phyloP scores from a whole-genome alignment of 1,284 basidiomycete genomes.

The Ganoderma lucidum region DNA sequence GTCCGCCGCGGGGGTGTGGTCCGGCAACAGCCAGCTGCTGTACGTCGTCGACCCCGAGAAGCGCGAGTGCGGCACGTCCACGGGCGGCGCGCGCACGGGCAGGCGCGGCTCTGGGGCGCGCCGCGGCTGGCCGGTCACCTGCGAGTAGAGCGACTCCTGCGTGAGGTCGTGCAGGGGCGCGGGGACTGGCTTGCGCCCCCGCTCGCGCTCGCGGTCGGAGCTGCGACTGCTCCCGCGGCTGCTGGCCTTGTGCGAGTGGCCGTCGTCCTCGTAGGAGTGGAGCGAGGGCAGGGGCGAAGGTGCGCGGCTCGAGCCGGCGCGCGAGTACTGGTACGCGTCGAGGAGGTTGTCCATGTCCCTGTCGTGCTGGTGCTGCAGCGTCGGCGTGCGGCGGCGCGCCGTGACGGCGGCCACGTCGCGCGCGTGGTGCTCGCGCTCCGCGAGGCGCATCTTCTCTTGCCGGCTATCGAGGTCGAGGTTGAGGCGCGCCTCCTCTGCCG shows the following conservation, averaged over 20 bases:
- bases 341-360: conserved; percentile 59
- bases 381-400: conserved; percentile 46
- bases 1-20: conserved; percentile 27
- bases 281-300: conserved; percentile 47
- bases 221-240: conserved; percentile 26
- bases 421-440: conserved; percentile 60
- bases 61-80: conserved; percentile 50
- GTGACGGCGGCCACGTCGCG: conserved; percentile 50
- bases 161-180: conserved; percentile 42
- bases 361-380: conserved; percentile 52
- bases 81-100: conserved; percentile 54
- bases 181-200: background rate
- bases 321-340: conserved; percentile 58
- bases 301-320: conserved; percentile 43
- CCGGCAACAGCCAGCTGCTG: conserved; percentile 36
- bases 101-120: conserved; percentile 70
- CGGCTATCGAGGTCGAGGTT: conserved; percentile 31
- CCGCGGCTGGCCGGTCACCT: conserved; percentile 68
- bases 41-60: conserved; percentile 54
- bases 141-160: conserved; percentile 69
- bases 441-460: conserved; percentile 56
- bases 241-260: conserved; percentile 27
- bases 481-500: conserved; percentile 47
- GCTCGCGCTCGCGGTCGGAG: conserved; percentile 11
- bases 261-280: conserved; percentile 37